Percentiles rank a stretch among this genome's conserved stretches.
These are phyloP conservation scores for Zarea fungicola DNA, from an alignment of 2,329 filamentous ascomycete species.

Conservation along the genomic window DNA sequence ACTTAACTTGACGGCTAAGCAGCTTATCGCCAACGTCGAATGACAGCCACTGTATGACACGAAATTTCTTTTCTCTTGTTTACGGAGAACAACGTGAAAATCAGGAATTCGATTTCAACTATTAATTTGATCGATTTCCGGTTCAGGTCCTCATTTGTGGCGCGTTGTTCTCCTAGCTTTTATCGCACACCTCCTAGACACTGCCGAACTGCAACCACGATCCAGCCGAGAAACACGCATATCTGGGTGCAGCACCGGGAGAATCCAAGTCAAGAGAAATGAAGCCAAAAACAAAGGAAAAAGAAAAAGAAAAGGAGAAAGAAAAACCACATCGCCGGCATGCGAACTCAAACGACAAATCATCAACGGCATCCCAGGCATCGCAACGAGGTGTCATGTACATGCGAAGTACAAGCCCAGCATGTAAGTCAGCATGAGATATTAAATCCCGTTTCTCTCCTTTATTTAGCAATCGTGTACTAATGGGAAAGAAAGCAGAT, in stretches of 20 bases:
- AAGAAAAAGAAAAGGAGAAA: conserved; percentile 6
- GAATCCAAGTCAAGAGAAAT: background rate
- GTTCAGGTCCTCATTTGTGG: background rate
- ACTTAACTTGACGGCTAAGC: conserved; percentile 20
- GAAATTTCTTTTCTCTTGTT: background rate
- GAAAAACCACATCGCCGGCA: conserved; percentile 11
- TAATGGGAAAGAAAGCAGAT: too few species aligned
- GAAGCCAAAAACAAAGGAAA: conserved; percentile 9
- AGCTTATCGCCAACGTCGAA: conserved; percentile 17
- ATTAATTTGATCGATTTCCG: background rate
- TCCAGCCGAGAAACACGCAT: conserved; percentile 19
- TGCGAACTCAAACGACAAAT: conserved; percentile 3
- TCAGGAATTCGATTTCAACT: background rate
- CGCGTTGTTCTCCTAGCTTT: background rate
- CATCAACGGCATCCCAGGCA: background rate
- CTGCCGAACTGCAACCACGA: background rate
- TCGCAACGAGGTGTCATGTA: background rate
- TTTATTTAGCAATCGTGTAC: too few species aligned
- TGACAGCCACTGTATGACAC: conserved; percentile 20
- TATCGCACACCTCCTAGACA: background rate
- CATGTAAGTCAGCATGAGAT: conserved; percentile 2
- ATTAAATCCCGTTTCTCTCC: too few species aligned
- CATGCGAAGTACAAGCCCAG: background rate
- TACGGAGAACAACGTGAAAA: background rate
- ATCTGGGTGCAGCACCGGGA: conserved; percentile 15